Percentiles rank a stretch among this genome's conserved stretches.
Evolutionary conservation across 495 filamentous ascomycete genomes (phyloP).

Genomic region (Penicillium subrubescens): DNA sequence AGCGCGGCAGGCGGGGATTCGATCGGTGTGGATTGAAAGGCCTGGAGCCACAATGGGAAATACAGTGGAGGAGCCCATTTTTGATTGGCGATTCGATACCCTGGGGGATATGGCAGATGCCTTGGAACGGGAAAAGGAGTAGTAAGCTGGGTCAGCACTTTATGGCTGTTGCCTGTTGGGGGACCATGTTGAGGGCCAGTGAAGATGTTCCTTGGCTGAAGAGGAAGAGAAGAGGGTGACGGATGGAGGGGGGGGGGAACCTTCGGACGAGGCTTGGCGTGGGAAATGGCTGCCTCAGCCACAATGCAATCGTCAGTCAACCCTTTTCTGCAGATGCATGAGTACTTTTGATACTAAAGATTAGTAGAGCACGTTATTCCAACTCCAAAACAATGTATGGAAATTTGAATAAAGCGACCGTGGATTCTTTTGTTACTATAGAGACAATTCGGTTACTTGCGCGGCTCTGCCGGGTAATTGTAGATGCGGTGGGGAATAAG

Average conservation of each 20-base stretch:
- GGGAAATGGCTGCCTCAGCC: constrained; percentile 6
- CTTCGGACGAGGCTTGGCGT: neutral
- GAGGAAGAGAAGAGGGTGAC: neutral
- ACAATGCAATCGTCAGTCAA: constrained; percentile 10
- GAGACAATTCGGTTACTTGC: neutral
- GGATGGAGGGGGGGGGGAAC: neutral
- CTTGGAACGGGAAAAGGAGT: constrained; percentile 33
- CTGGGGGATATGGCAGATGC: constrained; percentile 73
- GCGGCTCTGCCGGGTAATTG: neutral
- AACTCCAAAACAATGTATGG: too few species aligned
- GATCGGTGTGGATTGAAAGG: constrained; percentile 72
- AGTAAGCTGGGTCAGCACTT: neutral
- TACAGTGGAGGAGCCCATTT: constrained; percentile 49
- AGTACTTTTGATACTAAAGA: neutral
- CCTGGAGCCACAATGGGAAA: constrained; percentile 46
- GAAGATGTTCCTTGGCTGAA: neutral
- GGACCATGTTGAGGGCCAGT: neutral
- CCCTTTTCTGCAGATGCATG: neutral
- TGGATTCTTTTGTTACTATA: neutral
- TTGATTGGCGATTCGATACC: constrained; percentile 62
- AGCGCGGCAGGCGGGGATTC: constrained; percentile 60
- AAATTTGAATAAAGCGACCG: neutral
- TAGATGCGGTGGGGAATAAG: constrained; percentile 3
- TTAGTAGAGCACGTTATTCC: neutral
- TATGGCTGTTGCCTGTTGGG: constrained; percentile 1